Conservation (phyloP, 208 protist genomes). For the Acanthamoeba royreba region DNA sequence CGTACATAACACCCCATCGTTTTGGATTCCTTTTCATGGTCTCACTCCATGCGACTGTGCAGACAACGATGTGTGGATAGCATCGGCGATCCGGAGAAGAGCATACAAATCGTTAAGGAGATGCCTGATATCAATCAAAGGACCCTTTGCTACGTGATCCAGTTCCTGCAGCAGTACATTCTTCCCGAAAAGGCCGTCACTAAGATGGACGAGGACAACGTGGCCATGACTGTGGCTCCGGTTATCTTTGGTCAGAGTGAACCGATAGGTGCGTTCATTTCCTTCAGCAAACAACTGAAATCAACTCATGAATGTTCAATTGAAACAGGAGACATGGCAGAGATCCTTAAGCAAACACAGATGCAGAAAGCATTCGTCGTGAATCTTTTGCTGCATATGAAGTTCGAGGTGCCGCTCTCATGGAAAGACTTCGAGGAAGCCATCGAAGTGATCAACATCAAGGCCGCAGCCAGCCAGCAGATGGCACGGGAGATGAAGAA, state of each 20-base stretch:
- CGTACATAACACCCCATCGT: not conserved
- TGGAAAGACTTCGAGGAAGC: conserved; percentile 19
- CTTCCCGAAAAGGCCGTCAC: conserved; percentile 21
- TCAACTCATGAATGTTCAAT: not conserved
- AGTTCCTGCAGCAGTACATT: conserved; percentile 2
- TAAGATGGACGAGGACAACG: conserved; percentile 31
- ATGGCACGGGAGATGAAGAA: conserved; percentile 17
- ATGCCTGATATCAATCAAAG: not conserved
- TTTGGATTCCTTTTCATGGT: not conserved
- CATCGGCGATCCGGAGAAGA: conserved; percentile 26
- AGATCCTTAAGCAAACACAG: conserved; percentile 17
- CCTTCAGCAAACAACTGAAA: not conserved
- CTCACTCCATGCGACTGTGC: not conserved
- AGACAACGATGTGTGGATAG: conserved; percentile 16
- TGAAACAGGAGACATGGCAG: not conserved
- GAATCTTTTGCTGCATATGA: not conserved
- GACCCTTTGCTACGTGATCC: not conserved
- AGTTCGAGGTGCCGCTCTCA: not conserved
- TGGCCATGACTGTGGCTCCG: not conserved
- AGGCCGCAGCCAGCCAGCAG: not conserved
- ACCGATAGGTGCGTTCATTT: not conserved
- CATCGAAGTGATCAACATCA: conserved; percentile 37
- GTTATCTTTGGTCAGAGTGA: conserved; percentile 12
- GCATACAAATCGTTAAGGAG: not conserved
- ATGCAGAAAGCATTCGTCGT: conserved; percentile 11